Base-by-base conservation (phyloP, 2,329 filamentous ascomycete species). In the Venturia carpophila region DNA sequence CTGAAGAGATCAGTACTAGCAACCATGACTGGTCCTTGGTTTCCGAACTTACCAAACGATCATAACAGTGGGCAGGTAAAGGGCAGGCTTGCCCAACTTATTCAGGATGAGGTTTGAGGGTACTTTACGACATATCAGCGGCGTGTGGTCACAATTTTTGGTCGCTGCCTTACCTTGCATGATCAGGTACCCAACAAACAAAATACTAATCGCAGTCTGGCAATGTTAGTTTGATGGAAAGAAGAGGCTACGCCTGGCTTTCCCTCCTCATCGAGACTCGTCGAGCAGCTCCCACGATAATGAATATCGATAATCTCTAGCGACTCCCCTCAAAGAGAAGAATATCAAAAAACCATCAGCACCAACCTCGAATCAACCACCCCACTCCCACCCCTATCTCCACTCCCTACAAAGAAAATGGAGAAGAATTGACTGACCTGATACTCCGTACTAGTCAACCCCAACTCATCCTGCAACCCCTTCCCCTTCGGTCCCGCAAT, bases 381-480 rank as follows among this genome's bases (percentile, higher is more conserved):
- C 19, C 10, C 27, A 19, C 56, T 49, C 11, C 19, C 30, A 1
- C 30, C 30, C 6, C 30, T 3, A 34, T 34, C 30, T 6, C 30
- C 30, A 34, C 30, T 34, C 30, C 30, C 30, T 34, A 3, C 30
- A 34, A 34, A 34, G 6, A 3, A 6, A 61, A n/a, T n/a, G n/a
- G n/a, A n/a, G n/a, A n/a, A n/a, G n/a, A 41, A 63, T 62, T n/a
- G 72, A 64, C 83, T 80, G 3, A 85, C 87, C 66, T 85, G 82
- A 71, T 89, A 89, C 71, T 90, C 77, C 3, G 79, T 81, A 69
- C 83, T 76, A 49, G 74, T 74, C 67, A 89, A 77, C 1, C 77
- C 72, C 27, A 89, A 75, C 63, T 89, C 87, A 10, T 79, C 77
- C 65, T 88, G 83, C 24, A 90, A 77, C 6, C 87, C 86, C n/a